Percentiles rank a stretch among this genome's conserved stretches.
phyloP scores from a whole-genome alignment of 768 basidiomycete genomes.

The Serendipita vermifera region DNA sequence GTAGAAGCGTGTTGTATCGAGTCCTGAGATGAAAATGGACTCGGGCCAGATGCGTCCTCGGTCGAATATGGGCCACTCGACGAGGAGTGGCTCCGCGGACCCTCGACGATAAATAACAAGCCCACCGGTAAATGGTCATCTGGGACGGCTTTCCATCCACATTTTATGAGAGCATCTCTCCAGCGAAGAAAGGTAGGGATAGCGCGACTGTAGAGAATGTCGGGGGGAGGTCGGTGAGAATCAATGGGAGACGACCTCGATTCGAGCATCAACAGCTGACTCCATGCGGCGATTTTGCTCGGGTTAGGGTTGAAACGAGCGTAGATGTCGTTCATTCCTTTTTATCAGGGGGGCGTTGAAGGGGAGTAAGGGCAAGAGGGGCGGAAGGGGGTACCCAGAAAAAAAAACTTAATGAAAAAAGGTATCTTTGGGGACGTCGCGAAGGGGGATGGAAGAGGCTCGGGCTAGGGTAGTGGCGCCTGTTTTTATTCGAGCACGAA shows the following conservation, averaged over 20 bases:
- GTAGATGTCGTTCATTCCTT: slow-evolving; percentile 3
- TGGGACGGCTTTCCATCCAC: not conserved
- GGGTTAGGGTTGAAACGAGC: slow-evolving; percentile 4
- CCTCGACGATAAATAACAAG: slow-evolving; percentile 2
- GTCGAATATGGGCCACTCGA: not conserved
- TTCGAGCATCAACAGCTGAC: not conserved
- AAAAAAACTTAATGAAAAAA: no score
- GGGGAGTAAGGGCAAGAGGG: no score
- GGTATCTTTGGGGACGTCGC: no score
- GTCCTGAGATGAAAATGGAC: not conserved
- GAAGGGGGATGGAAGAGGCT: no score
- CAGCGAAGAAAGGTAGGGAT: not conserved
- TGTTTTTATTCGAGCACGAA: no score
- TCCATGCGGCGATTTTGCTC: slow-evolving; percentile 4
- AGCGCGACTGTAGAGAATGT: slow-evolving; percentile 1
- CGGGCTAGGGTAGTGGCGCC: no score
- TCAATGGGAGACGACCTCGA: not conserved
- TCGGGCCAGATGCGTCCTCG: not conserved
- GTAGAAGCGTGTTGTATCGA: not conserved
- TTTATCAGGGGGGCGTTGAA: no score
- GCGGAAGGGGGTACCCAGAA: no score
- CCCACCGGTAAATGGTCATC: not conserved
- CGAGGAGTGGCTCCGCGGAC: not conserved
- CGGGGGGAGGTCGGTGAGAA: not conserved
- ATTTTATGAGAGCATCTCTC: not conserved